A percentile compares a stretch with the other conserved stretches of the same genome.
Conservation (phyloP, 352 stramenopile genomes). For the Phytopythium kandeliae region DNA sequence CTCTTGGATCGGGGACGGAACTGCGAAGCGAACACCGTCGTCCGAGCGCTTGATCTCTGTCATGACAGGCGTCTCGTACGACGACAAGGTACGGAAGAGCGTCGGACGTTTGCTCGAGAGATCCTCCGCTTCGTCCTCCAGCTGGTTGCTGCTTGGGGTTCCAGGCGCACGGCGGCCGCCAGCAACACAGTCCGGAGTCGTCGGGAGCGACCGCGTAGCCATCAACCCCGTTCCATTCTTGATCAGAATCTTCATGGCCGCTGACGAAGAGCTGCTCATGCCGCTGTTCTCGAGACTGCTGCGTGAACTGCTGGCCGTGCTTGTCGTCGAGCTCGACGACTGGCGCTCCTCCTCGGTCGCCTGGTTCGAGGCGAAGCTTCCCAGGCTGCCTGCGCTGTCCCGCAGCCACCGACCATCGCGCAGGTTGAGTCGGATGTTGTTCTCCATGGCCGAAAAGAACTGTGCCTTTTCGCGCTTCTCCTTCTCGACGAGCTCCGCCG, state of each 20-base stretch:
- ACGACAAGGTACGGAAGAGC: constrained; percentile 71
- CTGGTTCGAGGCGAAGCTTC: constrained; percentile 17
- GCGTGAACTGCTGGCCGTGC: constrained; percentile 32
- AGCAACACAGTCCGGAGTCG: constrained; percentile 30
- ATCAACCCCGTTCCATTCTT: constrained; percentile 12
- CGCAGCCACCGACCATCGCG: constrained; percentile 56
- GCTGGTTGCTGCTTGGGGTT: constrained; percentile 17
- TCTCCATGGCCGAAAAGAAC: constrained; percentile 96
- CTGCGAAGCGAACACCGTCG: constrained; percentile 10
- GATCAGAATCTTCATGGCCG: constrained; percentile 9
- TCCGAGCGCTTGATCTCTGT: constrained; percentile 35
- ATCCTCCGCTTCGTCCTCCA: constrained; percentile 30
- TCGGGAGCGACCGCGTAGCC: constrained; percentile 35
- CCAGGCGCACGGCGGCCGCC: constrained; percentile 11
- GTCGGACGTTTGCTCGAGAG: constrained; percentile 33
- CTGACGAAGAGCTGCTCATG: constrained; percentile 8
- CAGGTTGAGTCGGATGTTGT: constrained; percentile 92
- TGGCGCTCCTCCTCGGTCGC: constrained; percentile 20
- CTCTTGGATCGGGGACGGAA: constrained; percentile 67
- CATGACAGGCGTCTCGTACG: constrained; percentile 72
- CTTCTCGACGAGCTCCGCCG: constrained; percentile 61
- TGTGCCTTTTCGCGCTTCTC: constrained; percentile 76
- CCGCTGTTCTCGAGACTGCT: constrained; percentile 15
- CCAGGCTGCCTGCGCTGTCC: constrained; percentile 26
- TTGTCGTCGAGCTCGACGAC: constrained; percentile 28